Base-by-base conservation (phyloP, 2,329 filamentous ascomycete genomes). In the Periglandula ipomoeae region DNA sequence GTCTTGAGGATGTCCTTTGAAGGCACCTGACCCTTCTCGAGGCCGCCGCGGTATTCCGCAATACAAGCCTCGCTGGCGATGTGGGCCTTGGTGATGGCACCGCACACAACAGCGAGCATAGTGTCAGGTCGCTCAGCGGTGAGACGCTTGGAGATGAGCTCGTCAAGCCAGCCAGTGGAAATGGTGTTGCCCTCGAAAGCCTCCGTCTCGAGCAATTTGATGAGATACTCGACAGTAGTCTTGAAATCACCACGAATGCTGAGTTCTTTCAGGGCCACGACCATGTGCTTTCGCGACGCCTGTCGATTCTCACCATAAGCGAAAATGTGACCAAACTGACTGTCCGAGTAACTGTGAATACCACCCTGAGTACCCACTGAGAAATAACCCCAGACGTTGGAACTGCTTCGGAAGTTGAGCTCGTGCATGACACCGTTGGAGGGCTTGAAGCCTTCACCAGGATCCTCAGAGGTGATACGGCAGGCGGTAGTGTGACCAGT, bases 331-430 rank as follows among this genome's bases (percentile, higher is more conserved):
- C 93, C 93, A 60, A 98, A 98, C 65, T 98, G 93, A 63, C 87
- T 94, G 74, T 98, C 93, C 7, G 93, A 97, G 78, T 95, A 98
- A 70, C 89, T 96, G 81, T 98, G 93, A 57, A 98, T 98, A 70
- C 90, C 90, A 73, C 90, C 91, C 49, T 89, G 85, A 9, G 90
- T 93, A 73, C 90, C 88, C 67, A 98, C 93, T 47, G 93, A 98
- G 82, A 98, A 98, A 72, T 98, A 98, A 78, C 93, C 93, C 93
- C 93, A 98, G 49, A 97, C 93, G 59, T 98, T 98, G 55, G 93
- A 97, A 67, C 89, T 95, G 74, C 87, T 94, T 65, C 93, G 82
- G 82, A 98, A 98, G 78, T 98, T 98, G 63, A 98, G 76, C 65
- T 98, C 93, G 74, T 97, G 93, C 82, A 98, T 94, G 47, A 91